Evolutionary conservation across 148 eudicot genomes (phyloP), one percentile per base, ranked within the genome.

Genomic region (Beta vulgaris): DNA sequence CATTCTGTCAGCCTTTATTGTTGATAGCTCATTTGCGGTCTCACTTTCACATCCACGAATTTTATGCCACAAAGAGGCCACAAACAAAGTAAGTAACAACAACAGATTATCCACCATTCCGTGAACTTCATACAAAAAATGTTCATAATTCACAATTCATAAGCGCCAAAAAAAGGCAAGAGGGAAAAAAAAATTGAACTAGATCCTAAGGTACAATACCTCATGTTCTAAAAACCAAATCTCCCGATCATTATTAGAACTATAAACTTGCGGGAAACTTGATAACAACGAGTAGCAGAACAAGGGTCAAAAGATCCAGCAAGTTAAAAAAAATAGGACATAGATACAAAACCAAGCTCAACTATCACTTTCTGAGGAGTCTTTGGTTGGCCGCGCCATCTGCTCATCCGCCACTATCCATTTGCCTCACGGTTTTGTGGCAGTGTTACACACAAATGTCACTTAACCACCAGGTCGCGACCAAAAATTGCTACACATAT

Each of bases 401-500:
- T 18, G 3, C 42, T 9, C 49, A 12, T 51, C 57, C 57, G 12
- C 57, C 57, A n/a, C n/a, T n/a, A 21, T 51, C 10, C n/a, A 51
- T 19, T 54, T 39, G 76, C 66, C n/a, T 29, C 67, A 8, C 6
- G 15, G 10, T 14, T 35, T 40, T 7, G 28, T 7, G 25, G 23
- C 21, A 19, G 66, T 73, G 43, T 16, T 46, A 12, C 35, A 28
- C 43, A 43, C 25, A 69, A 32, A 76, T 61, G 14, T 58, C 57
- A 29, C 18, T 61, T 60, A 37, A 68, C 70, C 40, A 31, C 26
- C 26, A 57, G 37, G 31, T 55, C 25, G 57, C 44, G n/a, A 69
- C 75, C 78, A 79, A 79, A n/a, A 79, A 74, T 18, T 74, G 82
- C 42, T 59, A n/a, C 44, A 36, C 29, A 29, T 67, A 69, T 53